Evolutionary conservation across 345 rosid genomes (phyloP).

Genomic region (Euphorbia tirucalli): DNA sequence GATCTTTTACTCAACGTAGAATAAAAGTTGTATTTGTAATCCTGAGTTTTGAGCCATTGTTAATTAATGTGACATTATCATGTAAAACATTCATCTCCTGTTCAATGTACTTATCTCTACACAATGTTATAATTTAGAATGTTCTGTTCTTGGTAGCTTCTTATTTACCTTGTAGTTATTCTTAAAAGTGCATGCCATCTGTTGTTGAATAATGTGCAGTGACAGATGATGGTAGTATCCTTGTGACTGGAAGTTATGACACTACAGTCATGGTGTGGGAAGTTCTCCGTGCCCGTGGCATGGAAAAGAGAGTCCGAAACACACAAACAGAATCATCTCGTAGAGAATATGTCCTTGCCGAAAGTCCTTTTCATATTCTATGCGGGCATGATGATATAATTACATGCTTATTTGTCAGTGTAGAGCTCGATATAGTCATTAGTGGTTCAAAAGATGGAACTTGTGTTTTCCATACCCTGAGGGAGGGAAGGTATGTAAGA

Average conservation of each 20-base stretch:
- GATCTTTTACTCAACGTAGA: background rate
- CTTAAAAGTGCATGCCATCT: background rate
- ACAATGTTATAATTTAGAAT: background rate
- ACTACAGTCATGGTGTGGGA: slow-evolving; percentile 98
- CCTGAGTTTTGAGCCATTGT: background rate
- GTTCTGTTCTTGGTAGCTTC: background rate
- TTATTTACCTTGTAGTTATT: background rate
- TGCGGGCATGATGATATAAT: slow-evolving; percentile 95
- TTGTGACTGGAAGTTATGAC: slow-evolving; percentile 96
- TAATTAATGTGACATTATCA: slow-evolving; percentile 4
- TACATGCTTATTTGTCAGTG: slow-evolving; percentile 77
- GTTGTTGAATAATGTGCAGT: slow-evolving; percentile 47
- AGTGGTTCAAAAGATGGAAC: slow-evolving; percentile 99
- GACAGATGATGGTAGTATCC: slow-evolving; percentile 74
- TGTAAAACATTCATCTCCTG: slow-evolving; percentile 6
- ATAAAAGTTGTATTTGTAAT: background rate
- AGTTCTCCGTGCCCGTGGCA: slow-evolving; percentile 48
- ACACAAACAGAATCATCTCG: slow-evolving; percentile 50
- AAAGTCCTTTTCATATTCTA: slow-evolving; percentile 91
- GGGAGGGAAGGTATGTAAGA: slow-evolving; percentile 89
- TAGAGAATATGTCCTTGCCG: slow-evolving; percentile 67
- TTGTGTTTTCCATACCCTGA: slow-evolving; percentile 81
- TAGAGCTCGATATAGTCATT: slow-evolving; percentile 89
- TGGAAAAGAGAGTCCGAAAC: slow-evolving; percentile 66
- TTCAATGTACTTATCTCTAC: slow-evolving; percentile 3